phyloP scores from a whole-genome alignment of 2,329 filamentous ascomycete species.

The Paraphoma chrysanthemicola region DNA sequence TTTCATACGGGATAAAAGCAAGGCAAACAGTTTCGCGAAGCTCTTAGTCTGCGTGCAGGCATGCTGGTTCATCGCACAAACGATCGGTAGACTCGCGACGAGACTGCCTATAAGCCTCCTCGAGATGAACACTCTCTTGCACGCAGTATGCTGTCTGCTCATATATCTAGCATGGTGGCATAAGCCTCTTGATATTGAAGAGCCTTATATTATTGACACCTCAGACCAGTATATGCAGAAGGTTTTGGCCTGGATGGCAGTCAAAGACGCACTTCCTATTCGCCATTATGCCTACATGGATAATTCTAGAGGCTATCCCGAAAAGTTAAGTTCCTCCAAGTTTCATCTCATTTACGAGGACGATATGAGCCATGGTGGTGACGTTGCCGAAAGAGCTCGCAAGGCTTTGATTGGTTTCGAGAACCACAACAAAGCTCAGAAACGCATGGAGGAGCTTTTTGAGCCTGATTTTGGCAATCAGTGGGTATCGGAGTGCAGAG shows the following conservation, averaged over 20 bases:
- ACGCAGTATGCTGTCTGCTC: slow-evolving; percentile 33
- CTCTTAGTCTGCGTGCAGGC: slow-evolving; percentile 28
- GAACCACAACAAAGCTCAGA: too few species aligned
- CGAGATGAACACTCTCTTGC: slow-evolving; percentile 66
- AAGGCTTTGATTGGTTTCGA: too few species aligned
- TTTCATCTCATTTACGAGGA: too few species aligned
- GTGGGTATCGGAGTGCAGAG: too few species aligned
- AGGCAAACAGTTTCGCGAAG: slow-evolving; percentile 19
- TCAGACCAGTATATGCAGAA: background rate
- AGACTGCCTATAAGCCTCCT: slow-evolving; percentile 57
- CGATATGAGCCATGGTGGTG: too few species aligned
- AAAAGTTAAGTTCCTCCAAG: too few species aligned
- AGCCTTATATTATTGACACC: slow-evolving; percentile 1
- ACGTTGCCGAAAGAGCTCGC: too few species aligned
- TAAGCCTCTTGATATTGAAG: slow-evolving; percentile 32
- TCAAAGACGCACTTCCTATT: background rate
- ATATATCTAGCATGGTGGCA: slow-evolving; percentile 42
- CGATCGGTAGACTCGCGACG: slow-evolving; percentile 15
- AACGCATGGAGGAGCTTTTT: too few species aligned
- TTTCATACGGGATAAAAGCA: slow-evolving; percentile 10
- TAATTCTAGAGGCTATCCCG: too few species aligned
- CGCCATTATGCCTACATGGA: background rate
- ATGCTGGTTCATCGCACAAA: slow-evolving; percentile 35
- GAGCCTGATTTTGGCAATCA: too few species aligned
- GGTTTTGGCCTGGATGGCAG: background rate